Conservation (phyloP, 1,284 basidiomycete species). For the Chondrostereum purpureum region DNA sequence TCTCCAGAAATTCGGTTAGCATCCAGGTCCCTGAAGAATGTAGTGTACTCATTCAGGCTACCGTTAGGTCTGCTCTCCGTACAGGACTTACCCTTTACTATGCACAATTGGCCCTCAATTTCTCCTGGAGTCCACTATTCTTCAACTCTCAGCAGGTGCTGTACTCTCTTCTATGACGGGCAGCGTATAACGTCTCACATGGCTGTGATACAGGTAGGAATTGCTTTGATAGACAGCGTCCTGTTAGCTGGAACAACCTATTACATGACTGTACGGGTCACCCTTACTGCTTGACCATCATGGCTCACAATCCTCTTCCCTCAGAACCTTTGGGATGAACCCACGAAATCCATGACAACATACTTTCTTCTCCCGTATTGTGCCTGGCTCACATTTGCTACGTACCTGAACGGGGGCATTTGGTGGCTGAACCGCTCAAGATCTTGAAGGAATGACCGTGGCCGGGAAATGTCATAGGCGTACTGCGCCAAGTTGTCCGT, state of each 20-base stretch:
- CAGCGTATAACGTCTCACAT: too few species aligned
- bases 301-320: constrained; percentile 6
- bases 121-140: constrained; percentile 69
- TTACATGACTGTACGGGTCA: constrained; percentile 52
- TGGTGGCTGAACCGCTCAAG: constrained; percentile 45
- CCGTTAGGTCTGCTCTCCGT: constrained; percentile 38
- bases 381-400: constrained; percentile 57
- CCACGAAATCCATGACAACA: constrained; percentile 44
- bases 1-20: constrained; percentile 34
- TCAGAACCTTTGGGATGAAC: constrained; percentile 46
- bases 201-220: constrained; percentile 42
- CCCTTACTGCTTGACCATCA: not conserved
- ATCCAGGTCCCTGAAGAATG: not conserved
- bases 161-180: constrained; percentile 12
- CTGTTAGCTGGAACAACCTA: constrained; percentile 54
- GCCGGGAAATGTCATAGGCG: too few species aligned
- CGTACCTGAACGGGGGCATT: constrained; percentile 64
- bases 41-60: not conserved
- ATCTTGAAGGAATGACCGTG: too few species aligned
- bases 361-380: constrained; percentile 61
- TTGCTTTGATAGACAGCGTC: constrained; percentile 57
- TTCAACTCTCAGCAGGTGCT: constrained; percentile 50
- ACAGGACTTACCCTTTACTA: constrained; percentile 64
- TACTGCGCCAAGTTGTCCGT: too few species aligned
- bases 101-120: constrained; percentile 62